A percentile compares a stretch with the other conserved stretches of the same genome.
Conservation (phyloP, 179 eudicot genomes). For the Patellifolia procumbens region DNA sequence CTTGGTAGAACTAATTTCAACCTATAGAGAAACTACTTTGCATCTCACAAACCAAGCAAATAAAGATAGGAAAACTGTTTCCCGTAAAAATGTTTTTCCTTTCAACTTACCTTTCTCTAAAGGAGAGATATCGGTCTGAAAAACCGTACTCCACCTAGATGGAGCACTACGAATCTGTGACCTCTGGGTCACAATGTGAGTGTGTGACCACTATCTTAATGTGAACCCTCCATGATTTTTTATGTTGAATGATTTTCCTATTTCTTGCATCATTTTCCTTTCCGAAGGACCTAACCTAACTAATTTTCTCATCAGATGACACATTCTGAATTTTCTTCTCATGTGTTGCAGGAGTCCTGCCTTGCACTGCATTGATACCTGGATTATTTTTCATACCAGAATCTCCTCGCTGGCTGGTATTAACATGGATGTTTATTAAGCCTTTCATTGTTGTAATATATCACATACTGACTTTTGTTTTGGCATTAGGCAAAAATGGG, state of each 20-base stretch:
- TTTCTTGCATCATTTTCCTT: conserved; percentile 3
- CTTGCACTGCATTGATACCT: conserved; percentile 83
- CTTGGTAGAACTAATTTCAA: too few species aligned
- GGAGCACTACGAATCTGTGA: not conserved
- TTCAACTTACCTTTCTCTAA: too few species aligned
- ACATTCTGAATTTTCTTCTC: conserved; percentile 9
- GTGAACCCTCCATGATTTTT: not conserved
- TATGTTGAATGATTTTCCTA: not conserved
- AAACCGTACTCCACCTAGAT: not conserved
- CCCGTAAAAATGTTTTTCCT: too few species aligned
- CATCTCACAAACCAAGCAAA: too few species aligned
- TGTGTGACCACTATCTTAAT: not conserved
- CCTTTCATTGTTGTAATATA: not conserved
- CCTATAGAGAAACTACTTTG: too few species aligned
- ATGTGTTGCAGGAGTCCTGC: conserved; percentile 66
- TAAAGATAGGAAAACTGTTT: too few species aligned
- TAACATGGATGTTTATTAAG: not conserved
- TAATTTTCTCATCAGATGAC: not conserved
- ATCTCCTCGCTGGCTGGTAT: conserved; percentile 99
- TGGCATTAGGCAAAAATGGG: conserved; percentile 86
- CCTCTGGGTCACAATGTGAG: not conserved
- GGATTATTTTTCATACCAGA: conserved; percentile 97
- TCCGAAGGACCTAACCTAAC: not conserved
- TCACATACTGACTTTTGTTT: conserved; percentile 18
- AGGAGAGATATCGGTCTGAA: not conserved